Base-by-base conservation (phyloP, 345 rosid species). In the Camelina laxa region DNA sequence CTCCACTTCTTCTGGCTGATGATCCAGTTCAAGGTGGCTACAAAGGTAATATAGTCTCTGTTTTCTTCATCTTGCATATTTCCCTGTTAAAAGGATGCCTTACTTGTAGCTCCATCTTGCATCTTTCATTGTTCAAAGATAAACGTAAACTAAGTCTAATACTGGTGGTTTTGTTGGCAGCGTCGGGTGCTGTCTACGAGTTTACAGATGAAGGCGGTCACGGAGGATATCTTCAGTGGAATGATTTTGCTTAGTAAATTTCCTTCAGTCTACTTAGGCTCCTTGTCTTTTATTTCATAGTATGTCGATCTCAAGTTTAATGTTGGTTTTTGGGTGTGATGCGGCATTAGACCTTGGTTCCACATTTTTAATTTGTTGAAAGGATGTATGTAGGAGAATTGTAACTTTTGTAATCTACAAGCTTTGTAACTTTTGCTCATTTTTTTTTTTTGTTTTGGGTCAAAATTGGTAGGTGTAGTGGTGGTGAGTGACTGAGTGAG, bases 21-120 rank as follows among this genome's bases (percentile, higher is more conserved):
- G 99, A 94, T 89, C 97, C 97, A 1, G 97, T 94, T 79, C 79
- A 70, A 41, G 91, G 84, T 41, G 97, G 99, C 63, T 94, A 94
- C 61, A 84, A 87, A 85, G 97, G 99, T 94, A 88, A 60, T 14
- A 47, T 14, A 47, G 3, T 22, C 42, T 73, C 27, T 69, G 56
- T 44, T 41, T 50, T 56, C 59, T 14, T 20, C 51, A 17, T 21
- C 30, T 36, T 38, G 48, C 20, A 15, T 60, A 20, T 17, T 48
- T 1, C 27, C 27, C 19, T 31, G 33, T 39, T 27, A 19, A 31
- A 33, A 49, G 3, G 27, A 31, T 44, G 13, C 19, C 5, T 54
- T 48, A 17, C 50, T 9, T 60, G 50, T 49, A 71, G 5, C 50
- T 27, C 30, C 51, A n/a, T 21, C 39, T 36, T 38, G 56, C 20